Percentiles rank a stretch among this genome's conserved stretches.
Evolutionary conservation across 164 flowering plant species (phyloP).

Genomic region (Saururus chinensis): DNA sequence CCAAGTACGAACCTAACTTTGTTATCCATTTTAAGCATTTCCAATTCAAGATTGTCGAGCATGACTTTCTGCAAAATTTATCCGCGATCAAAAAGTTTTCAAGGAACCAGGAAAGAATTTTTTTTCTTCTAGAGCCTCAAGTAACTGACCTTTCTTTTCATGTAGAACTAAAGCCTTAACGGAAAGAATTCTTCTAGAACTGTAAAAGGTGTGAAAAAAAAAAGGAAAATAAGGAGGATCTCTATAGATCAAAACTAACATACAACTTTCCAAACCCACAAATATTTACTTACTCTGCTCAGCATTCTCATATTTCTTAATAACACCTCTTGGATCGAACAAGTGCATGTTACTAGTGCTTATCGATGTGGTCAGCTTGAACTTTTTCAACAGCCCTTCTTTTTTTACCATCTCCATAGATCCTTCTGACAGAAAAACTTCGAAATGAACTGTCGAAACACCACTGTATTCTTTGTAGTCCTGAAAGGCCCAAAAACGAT

Average conservation of each 20-base stretch:
- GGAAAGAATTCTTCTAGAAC: constrained; percentile 81
- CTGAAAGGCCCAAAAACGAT: constrained; percentile 25
- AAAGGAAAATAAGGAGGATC: not conserved
- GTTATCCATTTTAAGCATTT: constrained; percentile 63
- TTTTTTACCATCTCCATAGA: constrained; percentile 42
- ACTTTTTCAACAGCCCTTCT: constrained; percentile 79
- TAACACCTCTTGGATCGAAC: constrained; percentile 58
- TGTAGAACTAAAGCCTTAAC: constrained; percentile 61
- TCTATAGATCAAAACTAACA: not conserved
- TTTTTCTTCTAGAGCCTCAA: not conserved
- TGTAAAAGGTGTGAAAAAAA: constrained; percentile 24
- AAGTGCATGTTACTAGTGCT: constrained; percentile 96
- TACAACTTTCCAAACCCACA: not conserved
- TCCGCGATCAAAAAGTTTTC: not conserved
- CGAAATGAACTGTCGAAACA: constrained; percentile 48
- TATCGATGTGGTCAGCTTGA: constrained; percentile 63
- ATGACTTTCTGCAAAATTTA: constrained; percentile 44
- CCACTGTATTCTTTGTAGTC: constrained; percentile 48
- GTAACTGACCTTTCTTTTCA: constrained; percentile 59
- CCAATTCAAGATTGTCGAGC: constrained; percentile 50
- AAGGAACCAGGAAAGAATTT: not conserved
- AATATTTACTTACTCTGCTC: constrained; percentile 53
- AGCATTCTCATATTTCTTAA: constrained; percentile 79
- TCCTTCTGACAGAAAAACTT: constrained; percentile 49
- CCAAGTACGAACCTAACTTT: constrained; percentile 76